Percentiles rank a stretch among this genome's conserved stretches.
These are phyloP conservation scores for Hypoxylon rubiginosum DNA, from an alignment of 2,329 filamentous ascomycete genomes.

Conservation along the genomic window DNA sequence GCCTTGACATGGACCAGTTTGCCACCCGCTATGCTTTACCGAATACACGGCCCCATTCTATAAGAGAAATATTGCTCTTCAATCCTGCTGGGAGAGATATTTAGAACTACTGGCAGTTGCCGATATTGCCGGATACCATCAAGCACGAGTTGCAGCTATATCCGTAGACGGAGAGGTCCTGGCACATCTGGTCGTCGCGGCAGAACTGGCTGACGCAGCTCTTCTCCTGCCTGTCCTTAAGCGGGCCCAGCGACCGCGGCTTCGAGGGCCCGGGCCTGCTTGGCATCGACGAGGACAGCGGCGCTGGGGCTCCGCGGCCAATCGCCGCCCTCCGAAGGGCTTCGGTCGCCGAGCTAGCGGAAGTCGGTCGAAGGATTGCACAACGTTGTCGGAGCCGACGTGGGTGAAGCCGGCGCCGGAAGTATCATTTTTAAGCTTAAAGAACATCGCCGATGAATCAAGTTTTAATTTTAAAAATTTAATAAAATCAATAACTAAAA, in stretches of 20 bases:
- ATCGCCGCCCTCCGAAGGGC: not conserved
- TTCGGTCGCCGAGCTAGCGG: conserved; percentile 29
- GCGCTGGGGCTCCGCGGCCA: conserved; percentile 33
- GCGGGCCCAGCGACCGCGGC: conserved; percentile 21
- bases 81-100: not conserved
- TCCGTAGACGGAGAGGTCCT: conserved; percentile 33
- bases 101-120: conserved; percentile 36
- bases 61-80: not conserved
- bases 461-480: too few relatives aligned
- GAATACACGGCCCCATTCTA: not conserved
- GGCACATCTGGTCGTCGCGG: conserved; percentile 41
- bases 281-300: conserved; percentile 36
- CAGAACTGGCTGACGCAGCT: conserved; percentile 43
- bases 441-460: too few relatives aligned
- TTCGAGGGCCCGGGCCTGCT: conserved; percentile 36
- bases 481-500: too few relatives aligned
- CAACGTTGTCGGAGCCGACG: conserved; percentile 44
- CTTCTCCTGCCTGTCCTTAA: conserved; percentile 30
- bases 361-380: conserved; percentile 43
- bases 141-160: conserved; percentile 38
- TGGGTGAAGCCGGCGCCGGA: conserved; percentile 42
- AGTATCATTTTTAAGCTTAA: too few relatives aligned
- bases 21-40: not conserved
- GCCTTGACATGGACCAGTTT: not conserved
- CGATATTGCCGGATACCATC: conserved; percentile 30